phyloP scores from a whole-genome alignment of 768 basidiomycete genomes.

The Pleurotus ostreatus region DNA sequence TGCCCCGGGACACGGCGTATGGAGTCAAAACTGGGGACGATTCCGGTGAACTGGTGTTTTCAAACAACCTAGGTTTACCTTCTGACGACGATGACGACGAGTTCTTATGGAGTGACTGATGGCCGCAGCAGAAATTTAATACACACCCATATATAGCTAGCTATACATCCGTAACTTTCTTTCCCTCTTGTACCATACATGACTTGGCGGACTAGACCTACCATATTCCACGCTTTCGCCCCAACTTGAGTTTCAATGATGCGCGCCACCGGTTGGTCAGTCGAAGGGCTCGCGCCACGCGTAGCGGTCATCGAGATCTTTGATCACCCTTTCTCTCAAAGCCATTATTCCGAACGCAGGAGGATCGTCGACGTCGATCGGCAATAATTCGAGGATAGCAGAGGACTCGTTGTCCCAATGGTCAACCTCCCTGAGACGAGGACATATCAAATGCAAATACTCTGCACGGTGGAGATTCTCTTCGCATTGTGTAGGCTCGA shows the following conservation, averaged over 20 bases:
- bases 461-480: neutral
- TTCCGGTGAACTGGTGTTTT: conserved; percentile 3
- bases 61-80: conserved; percentile 40
- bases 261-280: neutral
- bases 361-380: neutral
- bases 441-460: neutral
- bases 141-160: no score
- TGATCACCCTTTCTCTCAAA: neutral
- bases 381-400: neutral
- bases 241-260: no score
- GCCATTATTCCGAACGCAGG: neutral
- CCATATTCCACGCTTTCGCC: no score
- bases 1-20: conserved; percentile 24
- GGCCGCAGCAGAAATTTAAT: neutral
- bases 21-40: conserved; percentile 14
- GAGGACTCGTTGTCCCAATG: conserved; percentile 1
- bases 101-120: conserved; percentile 43
- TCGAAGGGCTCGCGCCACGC: conserved; percentile 1
- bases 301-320: conserved; percentile 3
- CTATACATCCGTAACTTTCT: no score
- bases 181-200: no score
- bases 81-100: conserved; percentile 53
- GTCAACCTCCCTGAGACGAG: neutral
- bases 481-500: conserved; percentile 2
- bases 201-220: no score